Evolutionary conservation across 768 basidiomycete species (phyloP), one percentile per base, ranked within the genome.

Genomic region (Fomitopsis pulvina): DNA sequence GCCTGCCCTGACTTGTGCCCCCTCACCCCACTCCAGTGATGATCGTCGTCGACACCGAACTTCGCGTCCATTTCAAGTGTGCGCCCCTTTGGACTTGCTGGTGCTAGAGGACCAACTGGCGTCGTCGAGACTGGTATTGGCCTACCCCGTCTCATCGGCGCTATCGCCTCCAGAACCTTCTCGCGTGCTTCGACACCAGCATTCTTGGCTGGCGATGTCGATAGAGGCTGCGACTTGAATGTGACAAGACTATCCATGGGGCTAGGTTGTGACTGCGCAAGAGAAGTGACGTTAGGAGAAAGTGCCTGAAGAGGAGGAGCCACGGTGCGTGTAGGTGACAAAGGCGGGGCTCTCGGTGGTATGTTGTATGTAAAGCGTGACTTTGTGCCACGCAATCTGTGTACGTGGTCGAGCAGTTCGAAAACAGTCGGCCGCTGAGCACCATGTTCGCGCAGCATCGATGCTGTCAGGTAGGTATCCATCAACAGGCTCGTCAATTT

Each of bases 381-480:
- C 63, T 81, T 87, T 1, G 92, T 92, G 10, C 93, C 92, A 20
- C 94, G 85, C 58, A 96, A 77, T 26, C 76, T 75, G 68, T 97
- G 96, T 1, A 94, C 89, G 52, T 80, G 78, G 41, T 76, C 71
- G 39, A 98, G 81, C 12, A 95, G 68, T 58, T 96, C 91, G 59
- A 94, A 97, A 14, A 90, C 86, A 12, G 81, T 79, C 9, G 95
- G 96, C 14, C 96, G 78, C 56, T 89, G 85, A 2, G 80, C 64
- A 2, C 94, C 92, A 54, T 92, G 86, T 62, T 98, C 96, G 44
- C 86, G 83, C 22, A 99, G 78, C 91, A 96, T 96, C 4, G 89
- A 90, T 0, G 75, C 92, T 97, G 58, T 21, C 44, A 45, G 27
- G 26, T 37, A 16, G 45, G 32, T 21, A 6, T 37, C 41, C 28